Base-by-base conservation (phyloP, 2,329 filamentous ascomycete species). In the Leptographium radiaticola region DNA sequence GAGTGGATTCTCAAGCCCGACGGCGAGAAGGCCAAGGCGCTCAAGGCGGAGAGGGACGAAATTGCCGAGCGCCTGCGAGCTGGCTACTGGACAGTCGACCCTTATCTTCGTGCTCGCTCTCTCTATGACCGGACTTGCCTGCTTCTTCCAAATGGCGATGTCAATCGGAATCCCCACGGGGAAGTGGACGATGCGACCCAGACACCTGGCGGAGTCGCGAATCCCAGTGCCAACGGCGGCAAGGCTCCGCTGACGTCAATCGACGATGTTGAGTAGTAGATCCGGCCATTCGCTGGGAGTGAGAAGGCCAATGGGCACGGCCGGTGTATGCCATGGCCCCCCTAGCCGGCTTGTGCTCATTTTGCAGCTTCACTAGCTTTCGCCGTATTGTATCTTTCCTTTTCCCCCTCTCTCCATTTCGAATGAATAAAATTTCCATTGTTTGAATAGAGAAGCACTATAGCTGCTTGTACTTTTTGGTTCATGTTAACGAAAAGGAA, bases 31-130 rank as follows among this genome's bases (percentile, higher is more conserved):
- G 69, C 70, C 45, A 70, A 70, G 30, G 66, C 71, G 9, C 65
- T 79, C 51, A 77, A 80, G 64, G 69, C 71, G 49, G 77, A 80
- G 66, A 75, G 89, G 54, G 72, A 80, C 40, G 69, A 71, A 3
- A 63, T 93, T 33, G 83, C 86, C 2, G 75, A 75, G 51, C 70
- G 78, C 58, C 65, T 97, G 61, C 76, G 76, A 57, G 74, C 77
- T 49, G 87, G 87, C 61, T 98, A 97, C 71, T 98, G 93, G 91
- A 75, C 77, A 42, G 68, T 96, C 52, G 93, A 98, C 69, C 89
- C 89, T 0, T 95, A 91, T 66, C 66, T 97, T 34, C 76, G 93
- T 42, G 88, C 90, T 13, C 77, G 84, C 62, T 86, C 83, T n/a
- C 69, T 88, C 57, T 96, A 95, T 62, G 93, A 98, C 67, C 80